Conservation (phyloP, 768 basidiomycete species). For the Daedalea quercina region DNA sequence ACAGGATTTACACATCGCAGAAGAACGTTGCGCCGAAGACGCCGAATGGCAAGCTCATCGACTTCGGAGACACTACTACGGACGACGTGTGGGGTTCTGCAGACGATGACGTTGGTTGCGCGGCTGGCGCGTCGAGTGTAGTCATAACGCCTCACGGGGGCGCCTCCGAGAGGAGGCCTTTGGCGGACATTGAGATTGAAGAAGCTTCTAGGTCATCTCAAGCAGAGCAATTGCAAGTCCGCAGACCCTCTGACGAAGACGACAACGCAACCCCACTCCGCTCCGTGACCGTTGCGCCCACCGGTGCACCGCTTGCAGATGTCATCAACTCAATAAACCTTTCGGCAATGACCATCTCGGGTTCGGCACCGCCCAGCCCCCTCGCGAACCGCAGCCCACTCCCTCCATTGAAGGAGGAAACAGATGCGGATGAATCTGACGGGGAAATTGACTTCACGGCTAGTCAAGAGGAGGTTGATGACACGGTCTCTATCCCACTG, state of each 20-base stretch:
- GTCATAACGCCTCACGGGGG: background rate
- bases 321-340: slow-evolving; percentile 26
- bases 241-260: background rate
- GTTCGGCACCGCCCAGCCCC: background rate
- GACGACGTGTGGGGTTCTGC: slow-evolving; percentile 1
- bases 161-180: slow-evolving; percentile 8
- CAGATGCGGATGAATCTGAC: background rate
- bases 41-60: slow-evolving; percentile 25
- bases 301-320: slow-evolving; percentile 21
- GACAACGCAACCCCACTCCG: background rate
- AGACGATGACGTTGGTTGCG: background rate
- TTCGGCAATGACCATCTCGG: slow-evolving; percentile 8
- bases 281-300: slow-evolving; percentile 10
- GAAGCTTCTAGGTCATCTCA: slow-evolving; percentile 9
- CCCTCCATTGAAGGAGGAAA: background rate
- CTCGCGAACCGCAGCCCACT: background rate
- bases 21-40: slow-evolving; percentile 14
- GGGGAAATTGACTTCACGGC: background rate
- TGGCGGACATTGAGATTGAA: slow-evolving; percentile 18
- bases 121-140: background rate
- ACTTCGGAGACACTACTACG: slow-evolving; percentile 19
- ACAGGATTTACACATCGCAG: slow-evolving; percentile 17
- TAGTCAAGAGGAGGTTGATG: background rate
- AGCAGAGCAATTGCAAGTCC: background rate
- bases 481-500: background rate